Base-by-base conservation (phyloP, 176 grass and related monocot genomes). In the Pharus latifolius region DNA sequence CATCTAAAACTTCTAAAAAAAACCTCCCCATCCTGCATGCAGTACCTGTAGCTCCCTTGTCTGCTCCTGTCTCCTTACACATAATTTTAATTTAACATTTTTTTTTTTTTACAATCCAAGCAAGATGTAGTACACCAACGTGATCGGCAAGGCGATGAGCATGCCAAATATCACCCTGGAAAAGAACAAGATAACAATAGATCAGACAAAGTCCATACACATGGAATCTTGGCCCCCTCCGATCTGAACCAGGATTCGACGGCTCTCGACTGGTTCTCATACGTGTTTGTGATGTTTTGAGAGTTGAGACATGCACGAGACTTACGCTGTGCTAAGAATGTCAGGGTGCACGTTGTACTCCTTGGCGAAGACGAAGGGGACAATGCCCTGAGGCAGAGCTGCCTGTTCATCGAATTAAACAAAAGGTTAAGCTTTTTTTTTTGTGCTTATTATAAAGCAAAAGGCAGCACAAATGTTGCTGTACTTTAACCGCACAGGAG, bases 341-440 rank as follows among this genome's bases (percentile, higher is more conserved):
- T 86, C 88, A 67, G 92, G 92, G 80, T 96, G 92, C 82, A 96
- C 72, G 80, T 90, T 88, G 92, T 96, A 96, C 88, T 96, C 92
- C 80, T 96, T 96, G 69, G 92, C 92, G 71, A 92, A 96, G 50
- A 96, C 88, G 83, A 96, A 96, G 80, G 92, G 88, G 85, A 96
- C 88, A 86, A 96, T 92, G 57, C 88, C 92, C 81, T 96, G 92
- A 25, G 92, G 92, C 60, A 96, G 84, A 3, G 91, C 84, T 14
- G 91, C 91, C 91, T 96, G 87, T 53, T 50, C 30, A 19, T 1
- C 26, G 13, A n/a, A n/a, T n/a, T n/a, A 19, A 1, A 8, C 3
- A 35, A 75, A 43, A 35, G 17, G 25, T 19, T 11, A 16, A 18
- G 63, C 56, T 28, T 16, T 69, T 59, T 32, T 50, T 32, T 44